Conservation (phyloP, 306 rosid genomes). For the Potentilla sterilis region DNA sequence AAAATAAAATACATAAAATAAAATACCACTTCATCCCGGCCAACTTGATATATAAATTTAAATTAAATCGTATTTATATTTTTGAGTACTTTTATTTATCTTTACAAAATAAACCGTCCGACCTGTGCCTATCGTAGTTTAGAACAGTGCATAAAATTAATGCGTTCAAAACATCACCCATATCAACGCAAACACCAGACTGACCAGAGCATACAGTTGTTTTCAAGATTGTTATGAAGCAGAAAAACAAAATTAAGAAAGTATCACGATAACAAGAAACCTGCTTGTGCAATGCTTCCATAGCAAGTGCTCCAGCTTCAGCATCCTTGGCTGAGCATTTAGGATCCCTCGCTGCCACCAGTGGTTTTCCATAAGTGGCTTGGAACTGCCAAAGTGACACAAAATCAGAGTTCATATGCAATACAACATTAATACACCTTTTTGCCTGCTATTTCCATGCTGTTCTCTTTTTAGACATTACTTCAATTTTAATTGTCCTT, state of each 20-base stretch:
- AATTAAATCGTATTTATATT: too few relatives aligned
- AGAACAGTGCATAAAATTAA: not conserved
- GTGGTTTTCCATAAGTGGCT: slow-evolving; percentile 88
- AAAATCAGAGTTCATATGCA: slow-evolving; percentile 8
- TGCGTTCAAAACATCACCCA: not conserved
- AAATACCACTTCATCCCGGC: too few relatives aligned
- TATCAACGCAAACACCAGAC: not conserved
- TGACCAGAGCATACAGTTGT: not conserved
- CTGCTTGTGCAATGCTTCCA: slow-evolving; percentile 99
- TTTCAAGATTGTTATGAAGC: not conserved
- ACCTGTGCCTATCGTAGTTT: too few relatives aligned
- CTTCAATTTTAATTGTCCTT: not conserved
- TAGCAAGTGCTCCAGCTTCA: slow-evolving; percentile 97
- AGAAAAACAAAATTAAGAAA: not conserved
- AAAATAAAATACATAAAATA: too few relatives aligned
- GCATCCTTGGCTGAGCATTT: slow-evolving; percentile 98
- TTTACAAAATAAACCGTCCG: too few relatives aligned
- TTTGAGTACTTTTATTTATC: too few relatives aligned
- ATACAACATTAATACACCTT: not conserved
- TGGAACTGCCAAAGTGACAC: slow-evolving; percentile 69
- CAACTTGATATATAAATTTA: too few relatives aligned
- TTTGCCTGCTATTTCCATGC: not conserved
- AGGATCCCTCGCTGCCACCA: slow-evolving; percentile 88
- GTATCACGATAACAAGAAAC: slow-evolving; percentile 28
- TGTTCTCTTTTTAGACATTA: not conserved